Base-by-base conservation (phyloP, 768 basidiomycete species). In the Candolleomyces eurysporus region DNA sequence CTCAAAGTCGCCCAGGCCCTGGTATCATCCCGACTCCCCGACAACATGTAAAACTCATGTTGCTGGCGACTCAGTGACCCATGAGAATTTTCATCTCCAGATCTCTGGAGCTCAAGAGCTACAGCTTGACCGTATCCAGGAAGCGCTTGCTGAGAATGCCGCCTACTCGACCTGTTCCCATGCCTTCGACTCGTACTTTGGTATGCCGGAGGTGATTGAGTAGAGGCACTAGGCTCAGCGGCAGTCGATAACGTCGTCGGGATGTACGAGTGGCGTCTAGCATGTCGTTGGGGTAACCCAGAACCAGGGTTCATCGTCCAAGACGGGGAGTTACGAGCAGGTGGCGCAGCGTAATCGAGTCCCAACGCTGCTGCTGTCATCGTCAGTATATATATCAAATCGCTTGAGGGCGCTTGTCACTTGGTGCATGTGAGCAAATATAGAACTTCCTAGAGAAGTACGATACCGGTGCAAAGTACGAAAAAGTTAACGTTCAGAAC, bases 1-100 rank as follows among this genome's bases (percentile, higher is more conserved):
- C 58, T 63, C 31, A 69, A 39, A 16, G 60, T 68, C 3, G 63
- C 67, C 66, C 67, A 68, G 16, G 65, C 61, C 19, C 46, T 21
- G 17, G 31, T 52, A 49, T 19, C 30, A n/a, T 48, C 26, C 19
- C 55, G 54, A 30, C 55, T 48, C 52, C 31, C 45, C 19, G 53
- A 57, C 5, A 42, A 26, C 19, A 61, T 22, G 22, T 49, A 46
- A 51, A 49, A 61, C 22, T 61, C 54, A 31, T 61, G 55, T n/a
- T 17, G 16, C 19, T 61, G 13, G n/a, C n/a, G 42, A 5, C 32
- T 50, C 22, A 26, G 30, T 5, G 11, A 30, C 13, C 60, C 55
- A 39, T 61, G 60, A 11, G 19, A 7, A 11, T 26, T 31, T 14
- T 56, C 60, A 16, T 32, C 55, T 10, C 17, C 32, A 14, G 40